Conservation (phyloP, 2,329 filamentous ascomycete genomes). For the Fusarium sp. region DNA sequence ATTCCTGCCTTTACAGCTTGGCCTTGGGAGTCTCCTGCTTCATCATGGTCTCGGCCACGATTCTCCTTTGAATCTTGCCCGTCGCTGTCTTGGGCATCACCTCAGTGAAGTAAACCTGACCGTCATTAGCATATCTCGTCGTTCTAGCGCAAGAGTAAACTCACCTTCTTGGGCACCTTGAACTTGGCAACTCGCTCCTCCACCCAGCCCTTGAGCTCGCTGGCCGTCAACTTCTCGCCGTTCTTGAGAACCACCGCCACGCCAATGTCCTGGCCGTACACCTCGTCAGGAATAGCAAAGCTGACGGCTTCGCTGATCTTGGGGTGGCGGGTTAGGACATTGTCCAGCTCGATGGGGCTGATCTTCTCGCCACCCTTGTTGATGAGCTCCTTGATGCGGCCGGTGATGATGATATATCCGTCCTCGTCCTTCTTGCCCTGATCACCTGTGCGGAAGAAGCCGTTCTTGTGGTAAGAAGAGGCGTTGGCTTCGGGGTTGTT, state of each 20-base stretch:
- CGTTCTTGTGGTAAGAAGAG: constrained; percentile 77
- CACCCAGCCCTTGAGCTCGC: constrained; percentile 77
- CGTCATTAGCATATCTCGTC: background rate
- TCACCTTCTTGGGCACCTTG: constrained; percentile 85
- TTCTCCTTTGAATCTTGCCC: constrained; percentile 86
- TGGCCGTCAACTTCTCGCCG: constrained; percentile 65
- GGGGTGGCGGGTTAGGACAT: constrained; percentile 79
- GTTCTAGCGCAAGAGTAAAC: constrained; percentile 28
- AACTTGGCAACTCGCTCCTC: constrained; percentile 80
- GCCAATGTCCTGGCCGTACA: constrained; percentile 86
- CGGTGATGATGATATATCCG: constrained; percentile 87
- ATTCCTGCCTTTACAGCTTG: constrained; percentile 61
- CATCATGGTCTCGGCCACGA: constrained; percentile 88
- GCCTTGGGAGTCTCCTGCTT: constrained; percentile 70
- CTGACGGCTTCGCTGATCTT: constrained; percentile 82
- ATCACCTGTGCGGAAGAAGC: constrained; percentile 90
- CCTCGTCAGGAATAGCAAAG: constrained; percentile 84
- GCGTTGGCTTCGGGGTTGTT: constrained; percentile 85
- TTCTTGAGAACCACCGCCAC: constrained; percentile 81
- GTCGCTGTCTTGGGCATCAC: constrained; percentile 94
- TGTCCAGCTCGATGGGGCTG: constrained; percentile 88
- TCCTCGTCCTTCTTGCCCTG: constrained; percentile 85
- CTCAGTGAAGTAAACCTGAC: constrained; percentile 81
- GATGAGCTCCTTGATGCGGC: constrained; percentile 94
- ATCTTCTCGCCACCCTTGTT: constrained; percentile 94